Conservation (phyloP, 2,329 filamentous ascomycete genomes). For the Hymenoscyphus albidus region DNA sequence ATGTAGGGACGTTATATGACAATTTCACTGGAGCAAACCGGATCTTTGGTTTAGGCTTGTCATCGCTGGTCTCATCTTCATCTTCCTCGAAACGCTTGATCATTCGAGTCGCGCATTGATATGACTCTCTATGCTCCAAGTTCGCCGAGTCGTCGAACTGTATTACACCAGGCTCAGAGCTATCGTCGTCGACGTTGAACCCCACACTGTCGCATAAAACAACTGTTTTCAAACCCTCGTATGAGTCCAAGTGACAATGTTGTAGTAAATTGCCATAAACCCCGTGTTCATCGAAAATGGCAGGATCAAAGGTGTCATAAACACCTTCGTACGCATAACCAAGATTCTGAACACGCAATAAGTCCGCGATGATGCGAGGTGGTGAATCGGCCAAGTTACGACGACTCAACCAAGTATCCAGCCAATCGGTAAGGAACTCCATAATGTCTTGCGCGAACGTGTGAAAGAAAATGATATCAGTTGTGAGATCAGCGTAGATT, state of each 20-base stretch:
- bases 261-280: not conserved
- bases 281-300: not conserved
- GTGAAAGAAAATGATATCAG: not conserved
- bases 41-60: not conserved
- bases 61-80: not conserved
- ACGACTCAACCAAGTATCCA: not conserved
- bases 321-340: not conserved
- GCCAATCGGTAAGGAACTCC: not conserved
- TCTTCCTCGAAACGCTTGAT: not conserved
- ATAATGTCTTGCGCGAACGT: not conserved
- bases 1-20: not conserved
- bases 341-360: not conserved
- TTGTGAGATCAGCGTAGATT: not conserved
- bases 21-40: not conserved
- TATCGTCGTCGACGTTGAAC: not conserved
- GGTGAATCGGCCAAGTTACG: not conserved
- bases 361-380: not conserved
- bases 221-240: not conserved
- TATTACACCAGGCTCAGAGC: not conserved
- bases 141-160: not conserved
- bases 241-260: not conserved
- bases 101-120: not conserved
- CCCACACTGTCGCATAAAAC: not conserved
- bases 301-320: not conserved
- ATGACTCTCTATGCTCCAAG: not conserved